These are phyloP conservation scores for Acacia acuminata DNA, from an alignment of 306 rosid species.

Conservation along the genomic window DNA sequence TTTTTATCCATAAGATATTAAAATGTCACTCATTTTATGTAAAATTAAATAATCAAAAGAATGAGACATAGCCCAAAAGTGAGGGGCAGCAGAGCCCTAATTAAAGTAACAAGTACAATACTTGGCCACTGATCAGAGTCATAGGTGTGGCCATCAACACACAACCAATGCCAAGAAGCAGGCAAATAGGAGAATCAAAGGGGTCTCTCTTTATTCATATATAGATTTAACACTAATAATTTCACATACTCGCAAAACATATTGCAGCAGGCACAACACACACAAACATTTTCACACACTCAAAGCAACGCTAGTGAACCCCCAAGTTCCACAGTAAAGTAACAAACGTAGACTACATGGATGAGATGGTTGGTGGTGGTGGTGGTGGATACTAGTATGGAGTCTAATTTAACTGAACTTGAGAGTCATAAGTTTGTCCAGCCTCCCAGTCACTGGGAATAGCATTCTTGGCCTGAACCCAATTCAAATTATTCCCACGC, in stretches of 20 bases:
- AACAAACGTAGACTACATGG: not conserved
- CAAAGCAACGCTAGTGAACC: not conserved
- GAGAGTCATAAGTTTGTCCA: slow-evolving; percentile 64
- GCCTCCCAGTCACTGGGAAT: slow-evolving; percentile 73
- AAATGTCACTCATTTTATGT: too few species aligned
- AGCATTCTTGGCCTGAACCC: slow-evolving; percentile 55
- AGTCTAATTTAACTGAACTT: slow-evolving; percentile 45
- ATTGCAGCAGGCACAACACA: not conserved
- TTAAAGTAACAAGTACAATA: not conserved
- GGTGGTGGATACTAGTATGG: not conserved
- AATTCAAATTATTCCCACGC: slow-evolving; percentile 42
- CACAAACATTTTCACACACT: not conserved
- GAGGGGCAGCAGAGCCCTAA: too few species aligned
- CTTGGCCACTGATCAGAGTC: not conserved
- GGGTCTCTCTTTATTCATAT: slow-evolving; percentile 16
- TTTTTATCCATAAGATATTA: too few species aligned
- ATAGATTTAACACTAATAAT: not conserved
- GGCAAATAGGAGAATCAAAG: not conserved
- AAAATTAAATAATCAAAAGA: too few species aligned
- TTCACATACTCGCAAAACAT: too few species aligned
- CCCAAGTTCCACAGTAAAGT: not conserved
- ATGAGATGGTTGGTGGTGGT: not conserved
- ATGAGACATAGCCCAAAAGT: too few species aligned
- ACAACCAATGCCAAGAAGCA: not conserved
- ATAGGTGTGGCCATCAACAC: too few species aligned